phyloP scores from a whole-genome alignment of 805 yeast species.

The Yarrowia divulgata region DNA sequence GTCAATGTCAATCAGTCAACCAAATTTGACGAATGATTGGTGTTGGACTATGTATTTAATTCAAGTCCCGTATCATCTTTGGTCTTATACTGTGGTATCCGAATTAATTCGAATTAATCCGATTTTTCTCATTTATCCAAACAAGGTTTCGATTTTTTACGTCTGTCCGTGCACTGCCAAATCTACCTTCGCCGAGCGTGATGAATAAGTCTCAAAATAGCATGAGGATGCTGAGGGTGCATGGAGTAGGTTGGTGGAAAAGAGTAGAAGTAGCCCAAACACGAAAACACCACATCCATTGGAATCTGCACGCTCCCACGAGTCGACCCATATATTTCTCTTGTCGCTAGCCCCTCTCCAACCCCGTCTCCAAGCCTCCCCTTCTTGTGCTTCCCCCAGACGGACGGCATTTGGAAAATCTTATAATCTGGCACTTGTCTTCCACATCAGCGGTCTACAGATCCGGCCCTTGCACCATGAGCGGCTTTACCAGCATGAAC shows the following conservation, averaged over 20 bases:
- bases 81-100: too few relatives aligned
- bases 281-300: neutral
- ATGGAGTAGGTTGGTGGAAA: neutral
- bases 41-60: too few relatives aligned
- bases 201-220: neutral
- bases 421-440: constrained; percentile 4
- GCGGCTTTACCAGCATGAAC: constrained; percentile 34
- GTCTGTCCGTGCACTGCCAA: neutral
- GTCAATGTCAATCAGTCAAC: too few relatives aligned
- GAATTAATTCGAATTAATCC: too few relatives aligned
- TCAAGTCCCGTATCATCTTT: too few relatives aligned
- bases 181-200: constrained; percentile 1
- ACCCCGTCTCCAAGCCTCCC: neutral
- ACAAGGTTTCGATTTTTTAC: neutral
- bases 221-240: neutral
- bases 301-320: neutral
- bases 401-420: constrained; percentile 9
- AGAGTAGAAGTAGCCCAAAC: too few relatives aligned
- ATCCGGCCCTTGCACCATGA: constrained; percentile 1
- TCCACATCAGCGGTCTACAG: neutral
- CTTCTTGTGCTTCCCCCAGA: neutral
- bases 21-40: too few relatives aligned
- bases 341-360: neutral
- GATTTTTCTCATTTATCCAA: too few relatives aligned
- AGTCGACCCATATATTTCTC: neutral